phyloP scores from a whole-genome alignment of 768 basidiomycete genomes.

The Suillus alpinus region DNA sequence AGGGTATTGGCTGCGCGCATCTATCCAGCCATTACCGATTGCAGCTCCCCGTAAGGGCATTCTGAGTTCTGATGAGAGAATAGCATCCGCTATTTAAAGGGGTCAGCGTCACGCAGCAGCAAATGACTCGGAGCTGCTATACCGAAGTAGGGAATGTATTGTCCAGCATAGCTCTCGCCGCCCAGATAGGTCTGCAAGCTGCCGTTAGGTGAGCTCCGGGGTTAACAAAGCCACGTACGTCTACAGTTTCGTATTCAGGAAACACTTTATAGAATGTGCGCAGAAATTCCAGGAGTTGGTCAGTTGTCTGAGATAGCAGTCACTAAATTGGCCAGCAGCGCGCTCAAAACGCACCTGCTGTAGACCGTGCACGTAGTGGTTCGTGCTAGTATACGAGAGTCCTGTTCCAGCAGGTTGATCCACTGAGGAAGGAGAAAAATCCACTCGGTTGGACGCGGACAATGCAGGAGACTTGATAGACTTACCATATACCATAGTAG shows the following conservation, averaged over 20 bases:
- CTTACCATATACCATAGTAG: constrained; percentile 89
- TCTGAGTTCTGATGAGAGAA: constrained; percentile 58
- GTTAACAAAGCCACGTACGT: constrained; percentile 54
- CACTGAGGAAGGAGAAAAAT: constrained; percentile 47
- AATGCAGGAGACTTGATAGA: constrained; percentile 6
- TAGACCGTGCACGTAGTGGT: constrained; percentile 80
- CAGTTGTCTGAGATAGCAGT: constrained; percentile 51
- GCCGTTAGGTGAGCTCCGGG: constrained; percentile 8
- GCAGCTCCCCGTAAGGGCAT: constrained; percentile 75
- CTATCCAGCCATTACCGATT: constrained; percentile 99
- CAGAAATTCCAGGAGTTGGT: constrained; percentile 81
- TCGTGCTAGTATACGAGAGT: constrained; percentile 83
- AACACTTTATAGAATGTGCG: constrained; percentile 88
- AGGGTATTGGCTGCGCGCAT: constrained; percentile 83
- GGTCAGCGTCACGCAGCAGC: not conserved
- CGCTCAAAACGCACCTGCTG: constrained; percentile 45
- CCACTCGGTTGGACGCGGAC: not conserved
- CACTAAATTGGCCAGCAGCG: not conserved
- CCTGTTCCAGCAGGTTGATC: constrained; percentile 98
- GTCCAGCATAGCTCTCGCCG: constrained; percentile 96
- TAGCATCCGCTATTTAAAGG: constrained; percentile 60
- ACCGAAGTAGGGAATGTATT: constrained; percentile 97
- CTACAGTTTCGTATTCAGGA: constrained; percentile 79
- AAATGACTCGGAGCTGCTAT: constrained; percentile 14
- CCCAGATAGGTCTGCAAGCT: constrained; percentile 83